A percentile compares a stretch with the other conserved stretches of the same genome.
Conservation (phyloP, 495 filamentous ascomycete species). For the Trichoderma erinaceum region DNA sequence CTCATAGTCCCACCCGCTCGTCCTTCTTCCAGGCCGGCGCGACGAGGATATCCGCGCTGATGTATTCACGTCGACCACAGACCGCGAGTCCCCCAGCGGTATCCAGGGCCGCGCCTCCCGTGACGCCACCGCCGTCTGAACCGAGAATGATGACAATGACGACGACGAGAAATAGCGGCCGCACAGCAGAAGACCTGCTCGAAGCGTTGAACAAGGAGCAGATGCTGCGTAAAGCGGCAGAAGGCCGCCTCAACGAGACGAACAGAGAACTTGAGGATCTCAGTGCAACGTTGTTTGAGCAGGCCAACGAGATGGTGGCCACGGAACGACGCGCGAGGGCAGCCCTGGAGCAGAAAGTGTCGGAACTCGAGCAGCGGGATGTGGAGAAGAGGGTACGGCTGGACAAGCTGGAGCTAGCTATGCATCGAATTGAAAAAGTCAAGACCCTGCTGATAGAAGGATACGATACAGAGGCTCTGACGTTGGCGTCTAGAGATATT, state of each 20-base stretch:
- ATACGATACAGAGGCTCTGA: not conserved
- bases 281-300: constrained; percentile 76
- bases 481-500: not conserved
- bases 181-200: constrained; percentile 52
- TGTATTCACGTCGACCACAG: constrained; percentile 52
- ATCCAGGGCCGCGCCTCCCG: constrained; percentile 12
- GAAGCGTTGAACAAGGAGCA: constrained; percentile 67
- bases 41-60: constrained; percentile 58
- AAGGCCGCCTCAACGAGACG: constrained; percentile 63
- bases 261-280: constrained; percentile 84
- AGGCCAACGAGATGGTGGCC: constrained; percentile 97
- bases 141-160: constrained; percentile 11
- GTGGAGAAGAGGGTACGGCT: constrained; percentile 62
- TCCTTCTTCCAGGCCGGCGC: constrained; percentile 37
- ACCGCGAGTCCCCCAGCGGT: constrained; percentile 23
- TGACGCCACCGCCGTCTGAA: constrained; percentile 4
- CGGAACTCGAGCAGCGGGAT: constrained; percentile 62
- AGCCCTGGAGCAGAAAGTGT: constrained; percentile 69
- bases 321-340: constrained; percentile 75
- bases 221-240: constrained; percentile 63
- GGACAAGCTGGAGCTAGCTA: constrained; percentile 70
- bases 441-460: constrained; percentile 47
- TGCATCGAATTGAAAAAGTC: constrained; percentile 70
- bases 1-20: constrained; percentile 29
- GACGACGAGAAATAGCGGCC: constrained; percentile 1